Base-by-base conservation (phyloP, 495 filamentous ascomycete species). In the Penicillium samsonianum region DNA sequence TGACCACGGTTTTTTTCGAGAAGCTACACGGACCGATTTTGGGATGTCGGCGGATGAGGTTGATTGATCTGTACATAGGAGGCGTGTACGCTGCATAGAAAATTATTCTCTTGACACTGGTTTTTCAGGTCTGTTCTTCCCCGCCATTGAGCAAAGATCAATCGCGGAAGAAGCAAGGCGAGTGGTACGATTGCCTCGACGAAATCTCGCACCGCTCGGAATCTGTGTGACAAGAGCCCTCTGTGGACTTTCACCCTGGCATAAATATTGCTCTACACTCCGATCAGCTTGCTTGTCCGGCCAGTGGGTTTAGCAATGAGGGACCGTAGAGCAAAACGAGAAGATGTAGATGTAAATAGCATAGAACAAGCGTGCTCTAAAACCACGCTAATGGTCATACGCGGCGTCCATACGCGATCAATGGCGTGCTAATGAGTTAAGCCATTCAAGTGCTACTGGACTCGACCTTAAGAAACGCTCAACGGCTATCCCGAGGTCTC, bases 41-140 rank as follows among this genome's bases (percentile, higher is more conserved):
- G 59, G 53, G 59, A 58, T 48, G 50, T 49, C 28, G 59, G 57
- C 43, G 56, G 56, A 62, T 65, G 62, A 46, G 38, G 57, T 58
- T 62, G 30, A 54, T 70, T 61, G 58, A 69, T 72, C 65, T 77
- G 74, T 77, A 77, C 71, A 77, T 75, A 76, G 68, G 58, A 74
- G 68, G 67, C 67, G 62, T 73, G 73, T 77, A 73, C 69, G 73
- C 69, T 71, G 67, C 67, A 70, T 74, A 65, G 67, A 63, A 73
- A 58, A 60, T 57, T 47, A 55, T 65, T 58, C 56, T 67, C 58
- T 55, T 65, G 58, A 56, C 44, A 45, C 22, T 33, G 23, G 19
- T 52, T 49, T 33, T 31, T 57, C 19, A 22, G 25, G 30, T 7
- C 17, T 41, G 37, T 25, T 42, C 30, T 49, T 9, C 7, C 11